These are phyloP conservation scores for Colletotrichum spinosum DNA, from an alignment of 2,329 filamentous ascomycete species.

Conservation along the genomic window DNA sequence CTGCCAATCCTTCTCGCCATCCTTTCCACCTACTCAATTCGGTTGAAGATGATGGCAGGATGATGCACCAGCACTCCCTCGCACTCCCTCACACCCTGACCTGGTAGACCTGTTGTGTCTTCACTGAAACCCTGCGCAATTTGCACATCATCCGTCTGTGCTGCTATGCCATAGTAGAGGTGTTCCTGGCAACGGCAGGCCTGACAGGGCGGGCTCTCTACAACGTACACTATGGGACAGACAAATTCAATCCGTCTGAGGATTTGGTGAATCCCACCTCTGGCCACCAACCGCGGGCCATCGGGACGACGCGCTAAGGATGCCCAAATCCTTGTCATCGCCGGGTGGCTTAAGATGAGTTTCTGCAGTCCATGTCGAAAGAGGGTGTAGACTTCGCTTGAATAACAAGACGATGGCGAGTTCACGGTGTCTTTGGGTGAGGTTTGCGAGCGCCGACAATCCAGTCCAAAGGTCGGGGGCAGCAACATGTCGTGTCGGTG, in stretches of 20 bases:
- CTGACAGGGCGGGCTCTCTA: background rate
- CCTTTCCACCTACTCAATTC: background rate
- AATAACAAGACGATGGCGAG: background rate
- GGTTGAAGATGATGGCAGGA: background rate
- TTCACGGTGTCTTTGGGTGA: background rate
- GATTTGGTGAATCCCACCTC: conserved; percentile 1
- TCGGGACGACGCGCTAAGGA: conserved; percentile 25
- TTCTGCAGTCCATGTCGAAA: conserved; percentile 21
- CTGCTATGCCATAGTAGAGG: too few species aligned
- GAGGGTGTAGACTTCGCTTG: background rate
- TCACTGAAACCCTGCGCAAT: conserved; percentile 8
- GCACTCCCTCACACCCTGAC: conserved; percentile 1
- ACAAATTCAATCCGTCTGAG: conserved; percentile 19
- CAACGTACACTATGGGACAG: conserved; percentile 4
- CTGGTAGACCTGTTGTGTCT: conserved; percentile 10
- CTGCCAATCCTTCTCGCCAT: conserved; percentile 6
- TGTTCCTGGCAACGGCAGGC: background rate
- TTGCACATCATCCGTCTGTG: background rate
- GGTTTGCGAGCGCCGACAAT: too few species aligned
- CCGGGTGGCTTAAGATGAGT: conserved; percentile 12
- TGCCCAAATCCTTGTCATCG: conserved; percentile 7
- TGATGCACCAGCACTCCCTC: background rate
- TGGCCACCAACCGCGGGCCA: conserved; percentile 7
- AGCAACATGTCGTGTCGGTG: too few species aligned
- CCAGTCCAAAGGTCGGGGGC: too few species aligned